Evolutionary conservation across 106 monocot genomes (phyloP), one percentile per base, ranked within the genome.

Genomic region (Gastrodia elata): DNA sequence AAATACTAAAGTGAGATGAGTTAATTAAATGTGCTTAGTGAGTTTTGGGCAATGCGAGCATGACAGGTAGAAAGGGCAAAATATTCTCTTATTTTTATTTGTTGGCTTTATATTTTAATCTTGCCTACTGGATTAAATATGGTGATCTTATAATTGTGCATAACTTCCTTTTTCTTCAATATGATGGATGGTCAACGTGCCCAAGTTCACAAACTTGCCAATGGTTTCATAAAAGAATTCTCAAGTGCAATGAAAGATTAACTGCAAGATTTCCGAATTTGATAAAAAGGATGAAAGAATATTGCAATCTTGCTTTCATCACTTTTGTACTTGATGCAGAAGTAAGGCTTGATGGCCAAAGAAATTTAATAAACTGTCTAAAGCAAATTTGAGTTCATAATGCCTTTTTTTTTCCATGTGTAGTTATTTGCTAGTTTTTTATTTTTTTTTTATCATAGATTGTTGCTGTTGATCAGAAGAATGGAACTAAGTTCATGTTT

Each of bases 181-280:
- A 97, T 88, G n/a, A n/a, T n/a, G n/a, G 96, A 97, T 88, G 96
- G 96, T 74, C 96, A 97, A 76, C 87, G 96, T 72, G 96, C 96
- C 61, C 96, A 97, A 81, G 92, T 97, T 88, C 96, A 97, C 77
- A 87, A 58, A 82, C 44, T 83, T 75, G 8, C 39, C 38, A 86
- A 92, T 84, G 96, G 92, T 67, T 88, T 88, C 64, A 74, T 97
- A 74, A 77, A 77, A n/a, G 76, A 92, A 28, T 97, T 92, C 83
- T 97, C 96, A 44, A 81, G 96, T 33, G 82, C 88, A 72, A 83
- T 90, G 92, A 84, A 87, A 70, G 96, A 97, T 77, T 83, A 46
- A 92, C 96, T 2, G 74, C 84, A 33, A 85, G 87, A 64, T 92
- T 88, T 65, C 96, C 96, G 43, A 92, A 97, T 86, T 78, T 97